Evolutionary conservation across 345 rosid species (phyloP), one percentile per base, ranked within the genome.

Genomic region (Sonneratia alba): DNA sequence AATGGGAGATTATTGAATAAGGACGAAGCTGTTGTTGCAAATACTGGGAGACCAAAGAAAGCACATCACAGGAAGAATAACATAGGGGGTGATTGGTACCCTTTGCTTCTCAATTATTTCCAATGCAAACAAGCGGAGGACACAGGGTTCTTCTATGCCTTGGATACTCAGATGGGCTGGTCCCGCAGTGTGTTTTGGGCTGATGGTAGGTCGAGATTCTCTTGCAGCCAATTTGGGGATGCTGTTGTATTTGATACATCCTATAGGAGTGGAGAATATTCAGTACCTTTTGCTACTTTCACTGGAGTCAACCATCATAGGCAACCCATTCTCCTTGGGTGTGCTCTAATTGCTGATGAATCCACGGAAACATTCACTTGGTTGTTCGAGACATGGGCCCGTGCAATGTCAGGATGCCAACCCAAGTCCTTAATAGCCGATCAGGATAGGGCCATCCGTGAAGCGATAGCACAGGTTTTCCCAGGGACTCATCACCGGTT

Each of bases 211-310:
- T 87, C 89, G 53, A 88, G 98, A 82, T 91, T 86, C 73, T 85
- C 92, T 16, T 85, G 96, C 76, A 89, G 94, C 78, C 97, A 91
- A 68, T 93, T 91, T 59, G 93, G 97, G 36, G 97, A 93, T 84
- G 79, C 80, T 0, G 42, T 93, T 71, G 79, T 87, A 36, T 79
- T 91, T 8, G 92, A 93, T 79, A 88, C 97, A 77, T 91, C 96
- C 1, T 91, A 89, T 77, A 89, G 89, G 81, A 83, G 79, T 77
- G 81, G 81, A 77, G 79, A 74, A 76, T 81, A 83, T 78, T 67
- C 81, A 42, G 84, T 89, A 68, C 96, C 97, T 8, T 91, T 91
- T 73, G 97, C 93, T 68, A 86, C 94, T 37, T 86, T 93, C 77
- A 72, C 87, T 14, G 98, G 97, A 66, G 81, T 89, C 74, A 91